Conservation (phyloP, 805 yeast genomes). For the Candida takata region DNA sequence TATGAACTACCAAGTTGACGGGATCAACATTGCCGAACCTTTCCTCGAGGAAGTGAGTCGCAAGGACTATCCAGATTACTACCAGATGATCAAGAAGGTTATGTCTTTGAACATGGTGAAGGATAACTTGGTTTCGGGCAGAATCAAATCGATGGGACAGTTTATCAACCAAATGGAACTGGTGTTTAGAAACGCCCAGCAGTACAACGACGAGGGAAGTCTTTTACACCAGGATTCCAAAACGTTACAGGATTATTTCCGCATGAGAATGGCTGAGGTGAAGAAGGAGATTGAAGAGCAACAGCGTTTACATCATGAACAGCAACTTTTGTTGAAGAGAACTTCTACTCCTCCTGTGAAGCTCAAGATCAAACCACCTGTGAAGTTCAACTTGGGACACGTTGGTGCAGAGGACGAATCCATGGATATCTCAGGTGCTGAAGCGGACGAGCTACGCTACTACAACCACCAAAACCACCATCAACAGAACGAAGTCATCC, state of each 20-base stretch:
- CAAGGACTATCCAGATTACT: slow-evolving; percentile 74
- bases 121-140: slow-evolving; percentile 42
- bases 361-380: slow-evolving; percentile 13
- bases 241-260: slow-evolving; percentile 48
- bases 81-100: slow-evolving; percentile 62
- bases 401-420: slow-evolving; percentile 7
- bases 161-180: slow-evolving; percentile 53
- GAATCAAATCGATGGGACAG: slow-evolving; percentile 47
- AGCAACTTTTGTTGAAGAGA: slow-evolving; percentile 5
- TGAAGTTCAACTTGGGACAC: slow-evolving; percentile 2
- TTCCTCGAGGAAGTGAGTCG: slow-evolving; percentile 70
- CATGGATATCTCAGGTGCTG: slow-evolving; percentile 1
- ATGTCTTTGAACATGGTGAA: slow-evolving; percentile 62
- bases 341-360: slow-evolving; percentile 6
- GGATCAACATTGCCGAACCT: slow-evolving; percentile 49
- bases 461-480: too few relatives aligned
- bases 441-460: too few relatives aligned
- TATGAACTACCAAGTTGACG: slow-evolving; percentile 22
- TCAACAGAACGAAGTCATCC: too few relatives aligned
- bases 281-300: slow-evolving; percentile 11
- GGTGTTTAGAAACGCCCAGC: slow-evolving; percentile 73
- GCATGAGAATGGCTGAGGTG: slow-evolving; percentile 29
- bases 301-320: slow-evolving; percentile 7
- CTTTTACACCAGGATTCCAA: slow-evolving; percentile 66
- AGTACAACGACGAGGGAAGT: slow-evolving; percentile 69